Evolutionary conservation across 345 rosid species (phyloP), one percentile per base, ranked within the genome.

Genomic region (Pugionium dolabratum): DNA sequence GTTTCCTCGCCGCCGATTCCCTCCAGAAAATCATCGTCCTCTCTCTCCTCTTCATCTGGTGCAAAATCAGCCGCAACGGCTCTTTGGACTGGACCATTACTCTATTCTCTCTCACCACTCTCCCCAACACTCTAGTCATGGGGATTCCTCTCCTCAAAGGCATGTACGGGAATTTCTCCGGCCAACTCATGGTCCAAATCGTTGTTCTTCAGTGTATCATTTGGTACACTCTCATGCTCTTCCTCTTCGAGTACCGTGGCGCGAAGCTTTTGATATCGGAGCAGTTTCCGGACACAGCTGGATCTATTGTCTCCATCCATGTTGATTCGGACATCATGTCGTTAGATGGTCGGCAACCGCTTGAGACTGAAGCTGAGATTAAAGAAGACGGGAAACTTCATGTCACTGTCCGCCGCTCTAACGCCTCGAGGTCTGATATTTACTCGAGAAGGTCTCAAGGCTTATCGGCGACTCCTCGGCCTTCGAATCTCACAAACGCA

Each of bases 321-420:
- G 85, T 84, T 10, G 85, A 81, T 66, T 81, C 88, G 2, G 88
- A 81, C 51, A 79, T 83, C 11, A 75, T 84, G 66, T 84, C 84
- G 0, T 68, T 84, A 6, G 79, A 78, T 7, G 88, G 85, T 2
- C 40, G 81, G 1, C 78, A 73, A 39, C 79, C 78, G 0, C 32
- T 84, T 2, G 78, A 81, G 44, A 62, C 88, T 0, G 82, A 84
- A 51, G 82, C 85, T 6, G 85, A 81, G 71, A 79, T 84, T 4
- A 80, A 75, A 18, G 88, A 76, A 1, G 85, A 81, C 6, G 88
- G 88, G 4, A 81, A 79, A 76, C 76, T 81, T 2, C 84, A 76
- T 29, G 82, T 84, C 2, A 73, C 79, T 1, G 79, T 84, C 4
- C 63, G 85, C 8, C 55, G 81, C 4, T 81, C 82, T 7, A 64